Conservation (phyloP, 2,329 filamentous ascomycete species). For the Colletotrichum lupini region DNA sequence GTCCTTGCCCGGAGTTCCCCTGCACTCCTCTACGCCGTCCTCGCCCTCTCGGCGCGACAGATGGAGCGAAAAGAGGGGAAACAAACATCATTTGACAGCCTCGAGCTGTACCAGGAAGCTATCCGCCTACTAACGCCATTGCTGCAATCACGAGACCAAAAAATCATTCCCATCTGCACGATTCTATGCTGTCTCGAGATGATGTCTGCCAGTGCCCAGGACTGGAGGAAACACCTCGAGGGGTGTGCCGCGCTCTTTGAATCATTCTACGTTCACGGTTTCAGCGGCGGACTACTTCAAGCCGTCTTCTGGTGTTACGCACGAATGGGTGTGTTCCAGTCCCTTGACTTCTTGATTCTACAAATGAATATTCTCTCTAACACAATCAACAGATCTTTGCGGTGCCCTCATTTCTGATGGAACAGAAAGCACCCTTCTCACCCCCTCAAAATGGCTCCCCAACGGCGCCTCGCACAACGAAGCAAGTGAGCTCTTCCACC, state of each 20-base stretch:
- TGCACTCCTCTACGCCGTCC: constrained; percentile 60
- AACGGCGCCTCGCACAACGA: constrained; percentile 49
- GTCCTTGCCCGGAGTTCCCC: constrained; percentile 58
- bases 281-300: constrained; percentile 62
- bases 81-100: constrained; percentile 59
- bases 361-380: not conserved
- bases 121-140: constrained; percentile 55
- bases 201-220: constrained; percentile 54
- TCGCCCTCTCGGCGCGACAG: constrained; percentile 66
- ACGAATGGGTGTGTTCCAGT: constrained; percentile 58
- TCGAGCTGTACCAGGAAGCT: constrained; percentile 66
- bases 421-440: constrained; percentile 62
- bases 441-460: constrained; percentile 59
- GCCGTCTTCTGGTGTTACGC: constrained; percentile 70
- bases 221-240: constrained; percentile 68
- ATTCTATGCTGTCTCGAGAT: constrained; percentile 55
- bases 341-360: accelerated
- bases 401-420: constrained; percentile 66
- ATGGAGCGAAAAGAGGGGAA: constrained; percentile 60
- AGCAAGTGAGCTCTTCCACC: constrained; percentile 49
- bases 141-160: constrained; percentile 45
- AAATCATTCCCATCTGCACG: constrained; percentile 50
- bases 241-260: constrained; percentile 67
- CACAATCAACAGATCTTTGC: constrained; percentile 57
- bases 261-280: constrained; percentile 63